Base-by-base conservation (phyloP, 495 filamentous ascomycete genomes). In the Aspergillus sclerotioniger region DNA sequence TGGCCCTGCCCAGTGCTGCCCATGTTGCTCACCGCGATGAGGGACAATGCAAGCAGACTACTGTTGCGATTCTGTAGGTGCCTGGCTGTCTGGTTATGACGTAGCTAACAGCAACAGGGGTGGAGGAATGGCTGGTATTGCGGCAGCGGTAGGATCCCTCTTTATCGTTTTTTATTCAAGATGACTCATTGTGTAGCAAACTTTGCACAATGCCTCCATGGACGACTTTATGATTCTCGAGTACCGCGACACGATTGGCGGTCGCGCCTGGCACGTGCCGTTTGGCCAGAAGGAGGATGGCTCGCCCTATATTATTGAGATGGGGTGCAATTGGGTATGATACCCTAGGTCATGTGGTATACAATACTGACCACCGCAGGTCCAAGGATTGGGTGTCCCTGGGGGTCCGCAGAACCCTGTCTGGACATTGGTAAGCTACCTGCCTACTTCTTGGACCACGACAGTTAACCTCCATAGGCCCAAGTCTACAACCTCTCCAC, bases 141-240 rank as follows among this genome's bases (percentile, higher is more conserved):
- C 86, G 5, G 87, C 87, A 29, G 87, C 87, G 29, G 80, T 82
- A 62, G 56, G 72, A 29, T 53, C 20, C 35, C 20, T 17, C 20
- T 35, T n/a, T 8, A 39, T 5, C 28, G 29, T 21, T 8, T 20
- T 9, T n/a, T 20, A 15, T 9, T 1, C 8, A 25, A 8, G 25
- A 12, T 25, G 21, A 29, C 21, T 13, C 29, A 32, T 37, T 9
- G 2, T n/a, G 10, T 54, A 83, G 82, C 84, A 89, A 79, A 75
- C 85, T 6, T 67, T 91, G 6, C 71, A 76, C 13, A 85, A 89
- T 60, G 75, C 74, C 31, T 87, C 80, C 7, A 68, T 90, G 8
- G 68, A 78, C 29, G 87, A 90, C 62, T 90, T 90, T 61, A 43
- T 89, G 28, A 86, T 90, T 45, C 66, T 91, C 19, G 88, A 91